Evolutionary conservation across 495 filamentous ascomycete genomes (phyloP).

Genomic region (Neurospora sp.): DNA sequence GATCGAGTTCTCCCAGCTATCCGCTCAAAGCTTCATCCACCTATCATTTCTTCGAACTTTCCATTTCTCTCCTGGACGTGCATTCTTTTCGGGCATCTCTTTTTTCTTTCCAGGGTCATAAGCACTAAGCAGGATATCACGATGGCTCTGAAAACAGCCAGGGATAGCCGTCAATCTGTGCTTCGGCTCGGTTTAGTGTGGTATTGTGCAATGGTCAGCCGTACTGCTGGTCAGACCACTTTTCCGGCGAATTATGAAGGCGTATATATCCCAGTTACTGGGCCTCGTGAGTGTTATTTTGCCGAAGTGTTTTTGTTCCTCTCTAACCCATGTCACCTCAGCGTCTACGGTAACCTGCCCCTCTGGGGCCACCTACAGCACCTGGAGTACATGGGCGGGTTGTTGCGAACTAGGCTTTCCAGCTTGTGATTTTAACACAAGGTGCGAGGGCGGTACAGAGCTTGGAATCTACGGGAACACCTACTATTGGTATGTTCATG

Average conservation of each 20-base stretch:
- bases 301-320: fast-evolving
- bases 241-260: background rate
- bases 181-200: background rate
- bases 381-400: background rate
- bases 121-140: background rate
- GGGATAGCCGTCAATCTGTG: fast-evolving
- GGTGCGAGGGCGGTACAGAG: background rate
- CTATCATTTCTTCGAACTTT: too few species aligned
- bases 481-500: background rate
- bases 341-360: background rate
- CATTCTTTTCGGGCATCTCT: too few species aligned
- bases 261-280: background rate
- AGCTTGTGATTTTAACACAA: background rate
- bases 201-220: background rate
- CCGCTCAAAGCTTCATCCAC: too few species aligned
- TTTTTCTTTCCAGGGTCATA: too few species aligned
- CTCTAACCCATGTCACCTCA: background rate
- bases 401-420: background rate
- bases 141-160: background rate
- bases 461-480: background rate
- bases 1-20: too few species aligned
- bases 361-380: fast-evolving
- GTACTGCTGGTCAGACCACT: background rate
- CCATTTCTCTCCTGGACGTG: too few species aligned
- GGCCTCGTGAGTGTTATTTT: fast-evolving